Conservation (phyloP, 2,329 filamentous ascomycete genomes). For the Leptographium flavum region DNA sequence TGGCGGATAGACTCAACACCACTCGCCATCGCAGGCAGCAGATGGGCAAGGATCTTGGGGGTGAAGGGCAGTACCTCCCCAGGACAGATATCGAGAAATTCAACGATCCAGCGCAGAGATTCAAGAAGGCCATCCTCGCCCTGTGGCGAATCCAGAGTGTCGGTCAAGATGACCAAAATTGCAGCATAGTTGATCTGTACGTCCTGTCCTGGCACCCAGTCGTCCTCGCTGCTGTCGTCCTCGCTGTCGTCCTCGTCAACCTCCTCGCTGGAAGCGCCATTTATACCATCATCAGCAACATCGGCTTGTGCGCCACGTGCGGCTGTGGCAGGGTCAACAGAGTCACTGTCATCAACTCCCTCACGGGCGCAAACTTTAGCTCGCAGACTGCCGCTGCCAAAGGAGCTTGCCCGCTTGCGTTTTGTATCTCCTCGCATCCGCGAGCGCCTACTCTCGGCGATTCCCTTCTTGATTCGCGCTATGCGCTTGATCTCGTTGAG, state of each 20-base stretch:
- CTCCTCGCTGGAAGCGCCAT: slow-evolving; percentile 93
- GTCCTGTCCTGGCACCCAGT: slow-evolving; percentile 96
- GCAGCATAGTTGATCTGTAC: slow-evolving; percentile 86
- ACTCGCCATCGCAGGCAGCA: slow-evolving; percentile 87
- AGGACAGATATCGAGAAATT: slow-evolving; percentile 91
- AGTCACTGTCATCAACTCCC: slow-evolving; percentile 45
- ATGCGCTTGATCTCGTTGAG: slow-evolving; percentile 90
- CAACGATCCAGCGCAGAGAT: slow-evolving; percentile 86
- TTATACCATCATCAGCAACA: slow-evolving; percentile 55
- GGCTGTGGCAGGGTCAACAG: slow-evolving; percentile 30
- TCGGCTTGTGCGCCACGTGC: slow-evolving; percentile 36
- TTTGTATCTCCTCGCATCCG: slow-evolving; percentile 43
- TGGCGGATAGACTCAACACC: slow-evolving; percentile 79
- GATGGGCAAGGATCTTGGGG: slow-evolving; percentile 77
- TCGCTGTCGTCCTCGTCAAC: slow-evolving; percentile 48
- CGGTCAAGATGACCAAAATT: slow-evolving; percentile 82
- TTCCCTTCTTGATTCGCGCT: slow-evolving; percentile 78
- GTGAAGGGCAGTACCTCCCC: slow-evolving; percentile 94
- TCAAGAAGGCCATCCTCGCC: slow-evolving; percentile 77
- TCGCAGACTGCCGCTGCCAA: slow-evolving; percentile 49
- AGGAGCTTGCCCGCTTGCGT: slow-evolving; percentile 43
- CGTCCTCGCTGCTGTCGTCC: slow-evolving; percentile 62
- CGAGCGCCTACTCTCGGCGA: slow-evolving; percentile 70
- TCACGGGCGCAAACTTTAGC: slow-evolving; percentile 33
- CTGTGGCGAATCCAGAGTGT: slow-evolving; percentile 61